Conservation (phyloP, 495 filamentous ascomycete genomes). For the Haplographium delicatum region DNA sequence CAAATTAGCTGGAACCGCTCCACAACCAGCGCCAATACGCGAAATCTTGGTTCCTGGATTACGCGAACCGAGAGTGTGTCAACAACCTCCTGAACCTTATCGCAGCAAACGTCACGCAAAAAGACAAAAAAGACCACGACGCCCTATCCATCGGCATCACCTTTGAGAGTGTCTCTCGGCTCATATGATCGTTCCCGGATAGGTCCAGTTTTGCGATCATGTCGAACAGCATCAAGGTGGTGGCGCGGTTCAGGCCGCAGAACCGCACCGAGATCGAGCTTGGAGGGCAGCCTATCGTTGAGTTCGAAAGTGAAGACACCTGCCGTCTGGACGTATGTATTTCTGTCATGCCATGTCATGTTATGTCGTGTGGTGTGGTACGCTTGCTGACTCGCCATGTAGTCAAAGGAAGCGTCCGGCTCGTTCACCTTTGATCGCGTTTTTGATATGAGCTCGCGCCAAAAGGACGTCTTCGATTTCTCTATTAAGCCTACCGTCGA, state of each 20-base stretch:
- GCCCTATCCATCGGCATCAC: not conserved
- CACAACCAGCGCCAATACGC: too few species aligned
- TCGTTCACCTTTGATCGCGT: conserved; percentile 96
- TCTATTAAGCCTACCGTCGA: conserved; percentile 95
- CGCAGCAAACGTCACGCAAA: conserved; percentile 3
- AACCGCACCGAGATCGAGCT: conserved; percentile 87
- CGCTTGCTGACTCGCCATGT: conserved; percentile 18
- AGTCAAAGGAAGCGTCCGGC: conserved; percentile 80
- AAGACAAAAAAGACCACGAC: conserved; percentile 3
- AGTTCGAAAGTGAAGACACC: conserved; percentile 83
- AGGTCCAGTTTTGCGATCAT: conserved; percentile 22
- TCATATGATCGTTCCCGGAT: conserved; percentile 23
- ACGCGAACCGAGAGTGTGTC: conserved; percentile 11
- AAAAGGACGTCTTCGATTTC: conserved; percentile 92
- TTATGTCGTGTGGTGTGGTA: conserved; percentile 5
- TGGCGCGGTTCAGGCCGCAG: conserved; percentile 95
- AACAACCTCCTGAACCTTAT: conserved; percentile 28
- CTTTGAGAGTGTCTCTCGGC: not conserved
- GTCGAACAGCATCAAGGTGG: conserved; percentile 65
- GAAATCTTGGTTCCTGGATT: conserved; percentile 10
- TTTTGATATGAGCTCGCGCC: conserved; percentile 85
- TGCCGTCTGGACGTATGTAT: conserved; percentile 74
- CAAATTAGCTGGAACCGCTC: conserved; percentile 13
- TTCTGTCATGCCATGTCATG: too few species aligned
- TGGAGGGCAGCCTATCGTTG: conserved; percentile 86